Evolutionary conservation across 345 rosid genomes (phyloP), one percentile per base, ranked within the genome.

Genomic region (Brassica juncea): DNA sequence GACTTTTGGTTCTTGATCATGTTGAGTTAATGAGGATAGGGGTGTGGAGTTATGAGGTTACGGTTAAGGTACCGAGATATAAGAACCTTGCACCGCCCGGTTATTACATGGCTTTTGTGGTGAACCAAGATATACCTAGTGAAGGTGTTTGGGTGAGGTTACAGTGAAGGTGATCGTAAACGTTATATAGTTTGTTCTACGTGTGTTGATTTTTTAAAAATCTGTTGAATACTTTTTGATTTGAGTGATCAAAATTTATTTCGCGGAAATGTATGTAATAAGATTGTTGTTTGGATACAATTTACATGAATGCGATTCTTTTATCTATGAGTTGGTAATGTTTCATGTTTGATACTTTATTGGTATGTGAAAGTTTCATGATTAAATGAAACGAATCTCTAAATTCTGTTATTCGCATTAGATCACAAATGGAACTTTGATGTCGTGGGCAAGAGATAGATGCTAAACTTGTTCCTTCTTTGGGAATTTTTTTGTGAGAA

Each of bases 71-170:
- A 0, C 97, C 98, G 0, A 49, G 21, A 0, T 83, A 92, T 0
- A 61, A 15, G 0, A 81, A 73, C 59, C 74, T 90, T 42, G 97
- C 98, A 1, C 98, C 98, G 5, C 30, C 85, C 1, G 98, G 98
- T 55, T 89, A 86, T 78, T 94, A 94, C 77, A 75, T 92, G 65
- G 72, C 89, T 19, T 90, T 81, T 19, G 92, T 92, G 58, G 92
- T 90, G 23, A 91, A 94, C 75, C 91, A 82, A 76, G 79, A 75
- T 8, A 77, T 87, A 84, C 97, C 98, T 0, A 90, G 98, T 74
- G 81, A 79, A 66, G 98, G 97, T 66, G 77, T 87, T 69, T 94
- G 97, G 98, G 79, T 88, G 2, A 68, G 76, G 32, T 65, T 80
- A 57, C 42, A 75, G 58, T 80, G 68, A 80, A 59, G 10, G n/a